Evolutionary conservation across 306 rosid genomes (phyloP), one percentile per base, ranked within the genome.

Genomic region (Aeschynomene evenia): DNA sequence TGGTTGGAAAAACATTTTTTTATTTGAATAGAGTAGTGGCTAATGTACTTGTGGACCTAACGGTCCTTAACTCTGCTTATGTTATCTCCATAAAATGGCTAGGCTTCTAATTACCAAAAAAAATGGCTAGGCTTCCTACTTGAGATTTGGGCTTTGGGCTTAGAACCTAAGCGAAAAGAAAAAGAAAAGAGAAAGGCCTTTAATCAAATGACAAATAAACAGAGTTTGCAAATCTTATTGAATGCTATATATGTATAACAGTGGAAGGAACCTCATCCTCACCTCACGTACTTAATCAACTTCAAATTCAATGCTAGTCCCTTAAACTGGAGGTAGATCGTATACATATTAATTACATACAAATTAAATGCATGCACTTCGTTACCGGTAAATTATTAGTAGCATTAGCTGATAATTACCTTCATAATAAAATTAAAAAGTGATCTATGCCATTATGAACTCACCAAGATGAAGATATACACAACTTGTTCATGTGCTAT

Each of bases 401-500:
- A 16, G 1, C 6, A 7, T 2, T 13, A 15, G 2, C 37, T 4
- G 1, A 6, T 20, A 23, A 23, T 46, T 51, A 24, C 33, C 23
- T 22, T 53, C 42, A 5, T 9, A 33, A 14, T 7, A 29, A 60
- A n/a, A n/a, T n/a, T n/a, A n/a, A n/a, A n/a, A 12, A 49, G 4
- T 48, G 51, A 59, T 12, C 5, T 58, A 6, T 56, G 39, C 42
- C 9, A 49, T 10, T 49, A 7, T 33, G 43, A 48, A 31, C 52
- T 18, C 34, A 14, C 46, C 70, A 22, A 34, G 11, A 7, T n/a
- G n/a, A n/a, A n/a, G n/a, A n/a, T n/a, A n/a, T 29, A 15, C 12
- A 18, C 45, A 22, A 14, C 62, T 13, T 23, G 59, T 64, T 72
- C 14, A 26, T 13, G 52, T 65, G 49, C 73, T 65, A 56, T 65